Base-by-base conservation (phyloP, 345 rosid species). In the Ceriops tagal region DNA sequence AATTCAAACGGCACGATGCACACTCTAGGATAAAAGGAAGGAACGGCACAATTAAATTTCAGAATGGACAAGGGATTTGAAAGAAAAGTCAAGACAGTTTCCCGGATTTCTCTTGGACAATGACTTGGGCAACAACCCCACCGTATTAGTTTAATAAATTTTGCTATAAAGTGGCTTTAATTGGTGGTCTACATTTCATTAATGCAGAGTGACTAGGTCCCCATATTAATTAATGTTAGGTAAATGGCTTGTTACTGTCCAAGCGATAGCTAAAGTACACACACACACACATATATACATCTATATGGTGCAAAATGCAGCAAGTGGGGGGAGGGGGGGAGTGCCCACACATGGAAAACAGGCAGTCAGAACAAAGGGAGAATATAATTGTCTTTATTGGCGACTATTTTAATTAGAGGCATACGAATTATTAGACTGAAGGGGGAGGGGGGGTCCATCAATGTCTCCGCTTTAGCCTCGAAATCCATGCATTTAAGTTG, bases 121-220 rank as follows among this genome's bases (percentile, higher is more conserved):
- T 66, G 73, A 58, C 63, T 27, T 66, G 31, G 19, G 63, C 56
- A 67, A 15, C 66, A 67, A 15, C 66, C 82, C 75, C 77, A 70
- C 71, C 58, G 49, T 20, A 8, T 52, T 22, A 57, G 60, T 65
- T 27, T 21, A 66, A 32, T 30, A 28, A 24, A 0, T 16, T n/a
- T 24, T 32, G 8, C 53, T 28, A 56, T 55, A 58, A 64, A 62
- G 28, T 61, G 59, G 59, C 43, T 71, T 64, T 68, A 75, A 75
- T 81, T 75, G 56, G 68, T 75, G 91, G 87, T 78, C 77, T 58
- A 62, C 75, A 61, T 77, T 81, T 81, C 77, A 79, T 85, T 81
- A 85, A 83, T 77, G 74, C 5, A 27, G 67, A 28, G 64, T 28
- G 43, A 76, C 79, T 78, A 81, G 89, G 68, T 78, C 80, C 81